Conservation (phyloP, 2,329 filamentous ascomycete species). For the Albophoma yamanashiensis region DNA sequence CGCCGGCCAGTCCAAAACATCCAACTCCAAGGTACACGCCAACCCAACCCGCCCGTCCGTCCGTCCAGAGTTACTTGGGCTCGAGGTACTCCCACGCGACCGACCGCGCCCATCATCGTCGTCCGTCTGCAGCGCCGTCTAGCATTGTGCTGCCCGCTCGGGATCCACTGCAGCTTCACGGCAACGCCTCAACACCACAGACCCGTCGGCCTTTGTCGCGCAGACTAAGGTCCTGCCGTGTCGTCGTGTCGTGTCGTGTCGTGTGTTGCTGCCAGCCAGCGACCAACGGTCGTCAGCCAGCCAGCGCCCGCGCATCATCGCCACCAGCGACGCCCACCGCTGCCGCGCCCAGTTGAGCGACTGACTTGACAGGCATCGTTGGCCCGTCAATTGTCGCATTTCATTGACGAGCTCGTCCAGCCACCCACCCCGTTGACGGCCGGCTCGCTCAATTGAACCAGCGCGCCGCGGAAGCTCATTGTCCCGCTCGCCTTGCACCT, state of each 20-base stretch:
- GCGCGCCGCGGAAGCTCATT: background rate
- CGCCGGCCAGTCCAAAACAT: constrained; percentile 26
- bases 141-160: constrained; percentile 5
- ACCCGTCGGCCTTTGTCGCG: background rate
- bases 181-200: constrained; percentile 2
- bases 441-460: background rate
- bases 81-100: constrained; percentile 23
- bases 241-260: constrained; percentile 4
- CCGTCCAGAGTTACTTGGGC: constrained; percentile 27
- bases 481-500: background rate
- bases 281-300: background rate
- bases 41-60: constrained; percentile 1
- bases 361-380: background rate
- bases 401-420: background rate
- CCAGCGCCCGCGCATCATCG: constrained; percentile 1
- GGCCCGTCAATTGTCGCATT: background rate
- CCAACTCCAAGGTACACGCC: constrained; percentile 16
- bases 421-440: background rate
- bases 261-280: constrained; percentile 1
- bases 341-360: background rate
- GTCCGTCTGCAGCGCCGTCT: constrained; percentile 5
- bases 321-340: background rate
- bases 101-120: constrained; percentile 13
- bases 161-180: constrained; percentile 5
- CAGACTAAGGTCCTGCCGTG: constrained; percentile 1